Evolutionary conservation across 495 filamentous ascomycete genomes (phyloP).

Genomic region (Penicillium coffeae): DNA sequence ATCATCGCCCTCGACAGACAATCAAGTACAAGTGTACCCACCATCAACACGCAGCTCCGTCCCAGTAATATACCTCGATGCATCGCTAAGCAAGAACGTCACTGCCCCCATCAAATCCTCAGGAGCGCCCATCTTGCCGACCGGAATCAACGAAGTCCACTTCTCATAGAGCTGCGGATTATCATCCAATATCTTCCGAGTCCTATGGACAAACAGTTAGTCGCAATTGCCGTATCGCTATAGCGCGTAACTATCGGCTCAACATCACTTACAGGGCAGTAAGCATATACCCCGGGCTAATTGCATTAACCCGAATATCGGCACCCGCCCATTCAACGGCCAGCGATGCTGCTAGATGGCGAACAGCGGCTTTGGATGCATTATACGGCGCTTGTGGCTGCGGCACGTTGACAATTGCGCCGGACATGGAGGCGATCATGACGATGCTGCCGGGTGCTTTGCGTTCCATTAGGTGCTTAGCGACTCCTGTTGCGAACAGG

Average conservation of each 20-base stretch:
- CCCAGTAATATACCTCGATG: constrained; percentile 80
- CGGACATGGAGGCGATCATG: constrained; percentile 94
- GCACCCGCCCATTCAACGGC: constrained; percentile 87
- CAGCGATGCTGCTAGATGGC: constrained; percentile 74
- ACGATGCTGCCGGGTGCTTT: constrained; percentile 79
- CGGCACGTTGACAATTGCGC: constrained; percentile 86
- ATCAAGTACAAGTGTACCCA: constrained; percentile 83
- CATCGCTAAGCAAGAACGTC: constrained; percentile 84
- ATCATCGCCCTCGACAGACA: no score
- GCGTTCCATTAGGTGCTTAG: constrained; percentile 83
- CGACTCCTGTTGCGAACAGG: constrained; percentile 77
- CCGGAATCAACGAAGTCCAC: constrained; percentile 88
- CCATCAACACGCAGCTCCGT: constrained; percentile 89
- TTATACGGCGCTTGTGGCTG: constrained; percentile 94
- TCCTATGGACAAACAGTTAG: constrained; percentile 46
- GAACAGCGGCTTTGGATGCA: constrained; percentile 81
- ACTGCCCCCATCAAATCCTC: constrained; percentile 93
- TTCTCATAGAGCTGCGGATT: constrained; percentile 81
- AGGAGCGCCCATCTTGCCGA: constrained; percentile 87
- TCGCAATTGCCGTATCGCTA: neutral
- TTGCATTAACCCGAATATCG: constrained; percentile 85
- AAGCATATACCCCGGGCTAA: constrained; percentile 90
- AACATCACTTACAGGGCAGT: constrained; percentile 79
- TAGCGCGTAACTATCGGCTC: no score
- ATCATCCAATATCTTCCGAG: constrained; percentile 89